phyloP scores from a whole-genome alignment of 2,329 filamentous ascomycete species.

The Arachnomyces sp. region DNA sequence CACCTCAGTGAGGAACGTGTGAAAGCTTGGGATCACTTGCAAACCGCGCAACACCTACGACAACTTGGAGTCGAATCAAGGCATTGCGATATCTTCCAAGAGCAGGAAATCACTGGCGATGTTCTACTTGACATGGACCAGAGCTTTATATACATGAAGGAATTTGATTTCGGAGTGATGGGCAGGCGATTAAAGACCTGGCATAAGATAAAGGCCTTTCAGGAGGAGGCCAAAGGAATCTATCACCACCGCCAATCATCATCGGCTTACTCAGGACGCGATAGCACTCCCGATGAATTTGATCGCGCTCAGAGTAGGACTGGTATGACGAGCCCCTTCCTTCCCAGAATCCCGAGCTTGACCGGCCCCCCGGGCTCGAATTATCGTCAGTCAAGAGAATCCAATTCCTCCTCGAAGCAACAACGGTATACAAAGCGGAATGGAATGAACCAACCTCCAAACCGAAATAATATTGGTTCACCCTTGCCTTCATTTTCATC shows the following conservation, averaged over 20 bases:
- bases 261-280: conserved; percentile 36
- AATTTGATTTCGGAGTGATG: conserved; percentile 87
- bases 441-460: too few relatives aligned
- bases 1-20: conserved; percentile 68
- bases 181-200: conserved; percentile 85
- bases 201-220: conserved; percentile 89
- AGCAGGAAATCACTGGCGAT: conserved; percentile 93
- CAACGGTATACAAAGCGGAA: too few relatives aligned
- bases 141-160: conserved; percentile 88
- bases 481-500: too few relatives aligned
- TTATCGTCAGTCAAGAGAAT: conserved; percentile 16
- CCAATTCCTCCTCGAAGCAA: too few relatives aligned
- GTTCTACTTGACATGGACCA: conserved; percentile 93
- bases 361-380: conserved; percentile 25
- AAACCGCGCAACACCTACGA: conserved; percentile 85
- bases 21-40: conserved; percentile 66
- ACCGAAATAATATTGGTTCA: too few relatives aligned
- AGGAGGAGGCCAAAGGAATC: conserved; percentile 71
- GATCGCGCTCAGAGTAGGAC: conserved; percentile 36
- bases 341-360: conserved; percentile 38
- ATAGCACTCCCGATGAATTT: conserved; percentile 32
- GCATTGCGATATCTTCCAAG: conserved; percentile 88
- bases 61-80: conserved; percentile 75
- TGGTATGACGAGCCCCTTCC: conserved; percentile 30
- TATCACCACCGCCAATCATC: conserved; percentile 34